phyloP scores from a whole-genome alignment of 164 flowering plant species.

The Magnolia sinica region DNA sequence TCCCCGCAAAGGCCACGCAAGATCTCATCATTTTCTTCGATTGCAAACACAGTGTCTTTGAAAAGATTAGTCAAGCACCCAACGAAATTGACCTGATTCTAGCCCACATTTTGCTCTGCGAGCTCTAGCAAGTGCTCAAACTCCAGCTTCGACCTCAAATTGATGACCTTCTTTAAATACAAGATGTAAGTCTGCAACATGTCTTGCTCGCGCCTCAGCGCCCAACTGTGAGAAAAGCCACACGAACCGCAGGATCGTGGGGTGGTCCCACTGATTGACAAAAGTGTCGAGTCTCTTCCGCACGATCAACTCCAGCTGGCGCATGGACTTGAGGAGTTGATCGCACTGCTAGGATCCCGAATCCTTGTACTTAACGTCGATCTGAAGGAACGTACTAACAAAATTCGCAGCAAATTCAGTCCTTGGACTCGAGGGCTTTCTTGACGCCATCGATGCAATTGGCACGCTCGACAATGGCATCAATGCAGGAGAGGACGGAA shows the following conservation, averaged over 20 bases:
- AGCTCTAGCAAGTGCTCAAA: constrained; percentile 66
- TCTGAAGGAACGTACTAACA: constrained; percentile 57
- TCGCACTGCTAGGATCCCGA: constrained; percentile 68
- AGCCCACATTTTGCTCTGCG: constrained; percentile 42
- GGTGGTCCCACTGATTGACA: constrained; percentile 74
- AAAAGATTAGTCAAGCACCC: constrained; percentile 79
- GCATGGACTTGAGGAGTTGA: constrained; percentile 56
- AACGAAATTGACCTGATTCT: constrained; percentile 52
- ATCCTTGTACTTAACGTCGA: constrained; percentile 58
- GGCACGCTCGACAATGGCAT: constrained; percentile 69
- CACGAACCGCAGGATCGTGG: constrained; percentile 57
- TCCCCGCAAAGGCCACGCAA: constrained; percentile 75
- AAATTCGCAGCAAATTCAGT: constrained; percentile 72
- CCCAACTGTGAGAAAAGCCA: constrained; percentile 35
- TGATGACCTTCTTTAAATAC: constrained; percentile 76
- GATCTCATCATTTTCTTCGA: constrained; percentile 75
- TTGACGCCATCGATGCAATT: constrained; percentile 70
- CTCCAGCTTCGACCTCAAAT: constrained; percentile 69
- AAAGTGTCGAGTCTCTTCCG: constrained; percentile 50
- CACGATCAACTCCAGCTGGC: constrained; percentile 65
- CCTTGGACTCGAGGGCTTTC: constrained; percentile 55
- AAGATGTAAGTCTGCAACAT: constrained; percentile 78
- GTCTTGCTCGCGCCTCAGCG: constrained; percentile 69
- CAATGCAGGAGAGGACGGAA: constrained; percentile 63
- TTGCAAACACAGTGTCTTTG: constrained; percentile 81